These are phyloP conservation scores for Arthrinium phaeospermum DNA, from an alignment of 2,329 filamentous ascomycete genomes.

Conservation along the genomic window DNA sequence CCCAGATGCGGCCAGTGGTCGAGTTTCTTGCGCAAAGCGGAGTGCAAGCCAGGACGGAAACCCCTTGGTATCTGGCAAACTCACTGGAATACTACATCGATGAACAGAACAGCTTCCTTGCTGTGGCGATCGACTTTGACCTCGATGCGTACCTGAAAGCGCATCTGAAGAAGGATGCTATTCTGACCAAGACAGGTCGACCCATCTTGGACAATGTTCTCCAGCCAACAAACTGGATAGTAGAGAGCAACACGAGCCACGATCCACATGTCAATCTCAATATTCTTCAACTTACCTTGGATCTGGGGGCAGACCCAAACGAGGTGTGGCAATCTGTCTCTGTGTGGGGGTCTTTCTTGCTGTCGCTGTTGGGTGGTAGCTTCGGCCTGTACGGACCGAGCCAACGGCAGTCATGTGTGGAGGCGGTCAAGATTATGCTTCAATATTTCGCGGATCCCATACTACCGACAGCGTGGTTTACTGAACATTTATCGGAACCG, in stretches of 20 bases:
- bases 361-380: not conserved
- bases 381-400: accelerated
- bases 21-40: not conserved
- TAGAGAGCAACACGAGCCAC: too few species aligned
- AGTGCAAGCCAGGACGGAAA: not conserved
- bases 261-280: not conserved
- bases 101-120: not conserved
- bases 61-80: not conserved
- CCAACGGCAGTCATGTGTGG: not conserved
- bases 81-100: not conserved
- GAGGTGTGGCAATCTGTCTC: not conserved
- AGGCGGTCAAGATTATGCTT: not conserved
- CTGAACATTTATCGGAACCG: not conserved
- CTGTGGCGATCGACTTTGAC: not conserved
- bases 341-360: not conserved
- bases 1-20: not conserved
- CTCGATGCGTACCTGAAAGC: not conserved
- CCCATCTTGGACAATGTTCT: not conserved
- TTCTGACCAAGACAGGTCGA: not conserved
- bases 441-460: not conserved
- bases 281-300: not conserved
- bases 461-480: not conserved
- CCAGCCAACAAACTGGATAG: too few species aligned
- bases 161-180: not conserved
- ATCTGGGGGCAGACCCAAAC: not conserved